Base-by-base conservation (phyloP, 1,139 yeast species). In the Suhomyces maxii region DNA sequence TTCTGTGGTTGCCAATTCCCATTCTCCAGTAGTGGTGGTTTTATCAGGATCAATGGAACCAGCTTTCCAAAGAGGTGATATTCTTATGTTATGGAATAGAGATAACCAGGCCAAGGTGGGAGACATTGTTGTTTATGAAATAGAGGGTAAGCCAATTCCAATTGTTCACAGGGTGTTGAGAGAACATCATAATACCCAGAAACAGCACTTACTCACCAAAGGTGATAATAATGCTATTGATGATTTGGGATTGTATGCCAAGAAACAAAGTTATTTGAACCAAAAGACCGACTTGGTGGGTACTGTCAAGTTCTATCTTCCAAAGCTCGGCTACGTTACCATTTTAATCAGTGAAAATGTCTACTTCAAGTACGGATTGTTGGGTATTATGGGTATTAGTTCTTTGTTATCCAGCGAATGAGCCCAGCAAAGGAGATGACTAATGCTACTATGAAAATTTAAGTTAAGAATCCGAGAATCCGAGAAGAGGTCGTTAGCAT, bases 11-110 rank as follows among this genome's bases (percentile, higher is more conserved):
- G 77, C 97, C 26, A 84, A 89, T 67, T 84, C 96, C 0, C 86
- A 89, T 53, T 89, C 97, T 2, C 99, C 99, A 13, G 83, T 93
- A 36, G 99, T 95, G 35, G 99, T 93, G 34, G 99, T 93, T 10
- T 79, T 93, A 40, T 89, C 98, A 1, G 99, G 99, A 6, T 93
- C 98, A 1, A 93, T 93, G 99, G 99, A 95, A 64, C 99, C 99
- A 1, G 99, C 99, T 0, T 95, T 95, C 76, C 98, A 93, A 67
- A 82, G 99, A 67, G 99, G 99, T 41, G 99, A 93, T 63, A 85
- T 95, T 36, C 72, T 93, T 50, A 85, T 93, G 60, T 74, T 93
- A 48, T 90, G 97, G 96, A 93, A 93, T 67, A 77, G 97, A 53
- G 84, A 86, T 49, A 59, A 69, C 18, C 68, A 67, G 36, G 83